Base-by-base conservation (phyloP, 2,329 filamentous ascomycete genomes). In the Colletotrichum destructivum region DNA sequence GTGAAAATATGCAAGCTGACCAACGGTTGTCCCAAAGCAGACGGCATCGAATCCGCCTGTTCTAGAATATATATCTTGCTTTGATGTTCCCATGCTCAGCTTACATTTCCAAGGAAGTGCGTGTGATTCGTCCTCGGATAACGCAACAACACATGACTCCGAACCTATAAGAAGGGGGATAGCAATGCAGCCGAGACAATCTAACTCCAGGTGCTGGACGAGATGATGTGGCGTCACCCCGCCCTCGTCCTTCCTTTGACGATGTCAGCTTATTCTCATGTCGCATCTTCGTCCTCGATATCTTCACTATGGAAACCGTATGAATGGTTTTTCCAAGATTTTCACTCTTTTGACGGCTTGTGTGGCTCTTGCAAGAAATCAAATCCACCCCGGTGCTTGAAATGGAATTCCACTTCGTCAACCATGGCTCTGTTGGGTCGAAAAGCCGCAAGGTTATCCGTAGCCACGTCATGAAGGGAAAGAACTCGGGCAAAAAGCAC, bases 401-500 rank as follows among this genome's bases (percentile, higher is more conserved):
- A 11, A 35, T 49, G 62, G n/a, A 26, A 16, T 55, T 64, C n/a
- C 62, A 40, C 23, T 55, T 62, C 8, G 49, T 60, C 16, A 56
- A 71, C 4, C 38, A 42, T 26, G 13, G n/a, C 23, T 23, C 49
- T 3, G 13, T 26, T 2, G 42, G 61, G 49, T n/a, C 38, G 21
- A 23, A 15, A 13, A 35, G 18, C 16, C 47, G 61, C n/a, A 64
- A 21, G n/a, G 15, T 8, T n/a, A 26, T 52, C 49, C 49, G 62
- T 4, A 64, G 49, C 26, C 62, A 55, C 15, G 62, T 44, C 23
- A 55, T 64, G 62, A 64, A 64, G 13, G 62, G 62, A 4, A 55
- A 52, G 15, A 64, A 64, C 16, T 23, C 21, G 1, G 52, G 38
- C 0, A 49, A 23, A 12, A 23, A 6, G 3, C 16, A 21, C 16